Conservation (phyloP, 2,329 filamentous ascomycete genomes). For the Cercospora berteroae region DNA sequence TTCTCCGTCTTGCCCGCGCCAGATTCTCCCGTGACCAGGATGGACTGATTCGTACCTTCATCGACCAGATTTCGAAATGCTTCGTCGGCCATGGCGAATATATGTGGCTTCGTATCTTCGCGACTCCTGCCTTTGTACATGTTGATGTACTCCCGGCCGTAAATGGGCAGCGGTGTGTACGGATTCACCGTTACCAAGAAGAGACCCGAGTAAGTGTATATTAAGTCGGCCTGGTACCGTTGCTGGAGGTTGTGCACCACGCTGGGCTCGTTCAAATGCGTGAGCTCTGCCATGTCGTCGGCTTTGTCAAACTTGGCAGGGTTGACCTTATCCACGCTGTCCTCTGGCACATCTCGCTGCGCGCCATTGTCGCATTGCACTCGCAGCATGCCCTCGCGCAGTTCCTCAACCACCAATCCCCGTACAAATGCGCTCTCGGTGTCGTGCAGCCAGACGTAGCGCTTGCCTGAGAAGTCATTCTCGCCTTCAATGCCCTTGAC, state of each 20-base stretch:
- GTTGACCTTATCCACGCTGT: constrained; percentile 97
- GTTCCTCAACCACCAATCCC: constrained; percentile 85
- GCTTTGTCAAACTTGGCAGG: constrained; percentile 99
- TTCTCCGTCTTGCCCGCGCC: constrained; percentile 98
- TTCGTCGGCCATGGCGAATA: constrained; percentile 95
- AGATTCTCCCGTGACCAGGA: constrained; percentile 95
- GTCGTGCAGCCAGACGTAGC: constrained; percentile 97
- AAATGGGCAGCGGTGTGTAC: constrained; percentile 91
- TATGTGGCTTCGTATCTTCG: constrained; percentile 95
- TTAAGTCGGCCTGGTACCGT: constrained; percentile 91
- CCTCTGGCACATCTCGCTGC: constrained; percentile 80
- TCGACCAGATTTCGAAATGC: constrained; percentile 95
- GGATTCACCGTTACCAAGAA: constrained; percentile 98
- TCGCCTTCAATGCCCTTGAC: constrained; percentile 83
- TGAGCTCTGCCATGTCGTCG: constrained; percentile 98
- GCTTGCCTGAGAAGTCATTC: constrained; percentile 97
- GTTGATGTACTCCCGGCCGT: constrained; percentile 93
- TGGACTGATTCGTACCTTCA: constrained; percentile 94
- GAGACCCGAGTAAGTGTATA: constrained; percentile 94
- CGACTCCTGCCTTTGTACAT: constrained; percentile 92
- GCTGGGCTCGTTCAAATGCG: constrained; percentile 94
- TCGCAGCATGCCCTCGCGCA: constrained; percentile 65
- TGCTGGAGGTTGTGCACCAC: constrained; percentile 96
- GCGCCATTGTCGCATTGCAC: constrained; percentile 93
- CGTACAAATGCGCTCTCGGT: constrained; percentile 83